Conservation (phyloP, 495 filamentous ascomycete genomes). For the Aspergillus egyptiacus region DNA sequence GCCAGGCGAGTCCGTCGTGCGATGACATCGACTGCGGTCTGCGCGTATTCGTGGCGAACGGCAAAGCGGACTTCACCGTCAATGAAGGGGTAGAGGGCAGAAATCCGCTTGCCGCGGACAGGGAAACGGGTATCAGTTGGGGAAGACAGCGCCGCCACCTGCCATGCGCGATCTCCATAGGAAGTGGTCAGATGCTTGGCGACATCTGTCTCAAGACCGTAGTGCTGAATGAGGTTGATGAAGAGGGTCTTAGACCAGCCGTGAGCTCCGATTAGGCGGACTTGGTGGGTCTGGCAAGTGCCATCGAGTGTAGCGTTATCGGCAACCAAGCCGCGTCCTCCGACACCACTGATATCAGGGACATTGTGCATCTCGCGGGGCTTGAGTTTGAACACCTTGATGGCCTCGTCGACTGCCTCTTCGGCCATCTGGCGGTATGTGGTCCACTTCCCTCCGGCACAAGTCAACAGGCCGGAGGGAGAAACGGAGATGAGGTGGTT, state of each 20-base stretch:
- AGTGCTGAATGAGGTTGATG: constrained; percentile 98
- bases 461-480: constrained; percentile 79
- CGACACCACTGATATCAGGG: constrained; percentile 73
- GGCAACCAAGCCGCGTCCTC: constrained; percentile 52
- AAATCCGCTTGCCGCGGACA: constrained; percentile 76
- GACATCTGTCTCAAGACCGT: constrained; percentile 90
- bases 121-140: constrained; percentile 84
- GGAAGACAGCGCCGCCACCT: constrained; percentile 76
- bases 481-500: constrained; percentile 92
- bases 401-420: constrained; percentile 88
- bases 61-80: constrained; percentile 94
- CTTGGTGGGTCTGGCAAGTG: constrained; percentile 82
- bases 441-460: constrained; percentile 98
- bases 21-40: constrained; percentile 87
- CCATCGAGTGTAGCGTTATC: constrained; percentile 77
- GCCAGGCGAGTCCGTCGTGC: constrained; percentile 82
- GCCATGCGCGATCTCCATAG: constrained; percentile 96
- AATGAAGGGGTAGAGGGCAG: constrained; percentile 84
- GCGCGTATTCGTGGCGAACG: constrained; percentile 84
- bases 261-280: constrained; percentile 87
- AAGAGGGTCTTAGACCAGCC: constrained; percentile 93
- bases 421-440: constrained; percentile 99
- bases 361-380: constrained; percentile 51
- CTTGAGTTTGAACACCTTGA: constrained; percentile 68
- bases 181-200: constrained; percentile 83